These are phyloP conservation scores for Punctularia strigosozonata DNA, from an alignment of 768 basidiomycete genomes.

Conservation along the genomic window DNA sequence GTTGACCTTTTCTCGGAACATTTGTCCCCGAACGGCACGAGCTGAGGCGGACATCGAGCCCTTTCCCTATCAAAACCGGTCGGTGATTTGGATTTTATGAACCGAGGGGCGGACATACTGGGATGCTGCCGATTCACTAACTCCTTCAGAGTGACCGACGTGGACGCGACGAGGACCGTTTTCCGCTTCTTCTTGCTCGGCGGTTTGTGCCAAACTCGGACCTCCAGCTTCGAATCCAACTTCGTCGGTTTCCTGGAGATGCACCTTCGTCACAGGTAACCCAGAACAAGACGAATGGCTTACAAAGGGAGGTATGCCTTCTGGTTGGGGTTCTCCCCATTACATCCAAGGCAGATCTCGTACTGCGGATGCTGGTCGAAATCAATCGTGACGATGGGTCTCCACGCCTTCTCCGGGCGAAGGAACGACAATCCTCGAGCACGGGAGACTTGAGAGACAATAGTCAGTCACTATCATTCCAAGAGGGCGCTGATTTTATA, in stretches of 20 bases:
- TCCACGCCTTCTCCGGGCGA: slow-evolving; percentile 53
- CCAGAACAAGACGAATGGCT: slow-evolving; percentile 10
- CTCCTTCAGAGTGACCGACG: slow-evolving; percentile 39
- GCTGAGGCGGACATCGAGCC: no score
- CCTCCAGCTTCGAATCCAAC: slow-evolving; percentile 34
- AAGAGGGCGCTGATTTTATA: no score
- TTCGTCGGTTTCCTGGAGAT: slow-evolving; percentile 10
- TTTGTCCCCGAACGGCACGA: no score
- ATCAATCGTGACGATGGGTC: slow-evolving; percentile 50
- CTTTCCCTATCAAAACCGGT: no score
- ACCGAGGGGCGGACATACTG: not conserved
- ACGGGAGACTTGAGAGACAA: no score
- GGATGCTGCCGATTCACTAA: slow-evolving; percentile 34
- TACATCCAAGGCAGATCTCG: slow-evolving; percentile 49
- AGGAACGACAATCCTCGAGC: no score
- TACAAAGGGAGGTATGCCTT: slow-evolving; percentile 44
- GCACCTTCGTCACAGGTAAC: not conserved
- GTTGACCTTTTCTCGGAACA: no score
- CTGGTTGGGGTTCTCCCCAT: slow-evolving; percentile 62
- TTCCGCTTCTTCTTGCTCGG: slow-evolving; percentile 57
- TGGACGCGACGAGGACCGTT: slow-evolving; percentile 40
- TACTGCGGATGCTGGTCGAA: slow-evolving; percentile 38
- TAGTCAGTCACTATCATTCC: no score
- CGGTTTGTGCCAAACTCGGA: slow-evolving; percentile 47
- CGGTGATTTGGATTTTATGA: not conserved